These are phyloP conservation scores for Sclerotinia nivalis DNA, from an alignment of 2,329 filamentous ascomycete species.

Conservation along the genomic window DNA sequence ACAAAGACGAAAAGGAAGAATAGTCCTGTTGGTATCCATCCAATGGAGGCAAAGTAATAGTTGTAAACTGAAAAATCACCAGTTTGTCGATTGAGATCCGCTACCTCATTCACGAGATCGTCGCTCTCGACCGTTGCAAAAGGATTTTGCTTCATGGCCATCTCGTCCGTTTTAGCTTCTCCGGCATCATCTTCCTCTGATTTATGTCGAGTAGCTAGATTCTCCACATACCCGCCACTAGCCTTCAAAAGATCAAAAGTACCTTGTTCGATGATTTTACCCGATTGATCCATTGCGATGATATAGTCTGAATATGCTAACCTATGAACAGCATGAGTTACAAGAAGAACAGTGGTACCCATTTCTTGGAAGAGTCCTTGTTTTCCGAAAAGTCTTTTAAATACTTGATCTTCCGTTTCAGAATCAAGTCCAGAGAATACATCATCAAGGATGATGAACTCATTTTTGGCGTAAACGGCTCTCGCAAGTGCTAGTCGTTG, in stretches of 20 bases:
- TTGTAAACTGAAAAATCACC: conserved; percentile 38
- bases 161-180: not conserved
- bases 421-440: conserved; percentile 39
- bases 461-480: conserved; percentile 44
- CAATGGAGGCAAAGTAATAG: conserved; percentile 37
- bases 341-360: conserved; percentile 44
- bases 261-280: conserved; percentile 43
- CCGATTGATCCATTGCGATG: conserved; percentile 42
- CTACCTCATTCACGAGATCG: conserved; percentile 5
- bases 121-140: conserved; percentile 14
- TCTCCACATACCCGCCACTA: conserved; percentile 34
- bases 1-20: conserved; percentile 23
- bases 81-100: conserved; percentile 19
- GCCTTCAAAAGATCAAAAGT: conserved; percentile 41
- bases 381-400: conserved; percentile 31
- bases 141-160: not conserved
- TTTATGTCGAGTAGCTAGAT: conserved; percentile 26
- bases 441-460: conserved; percentile 39
- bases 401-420: conserved; percentile 36
- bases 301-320: conserved; percentile 46
- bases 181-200: not conserved
- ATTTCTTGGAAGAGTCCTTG: conserved; percentile 31
- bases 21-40: conserved; percentile 26
- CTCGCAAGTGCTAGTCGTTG: conserved; percentile 59
- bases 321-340: conserved; percentile 41